phyloP scores from a whole-genome alignment of 192 early-diverging fungal species.

The Linnemannia exigua region DNA sequence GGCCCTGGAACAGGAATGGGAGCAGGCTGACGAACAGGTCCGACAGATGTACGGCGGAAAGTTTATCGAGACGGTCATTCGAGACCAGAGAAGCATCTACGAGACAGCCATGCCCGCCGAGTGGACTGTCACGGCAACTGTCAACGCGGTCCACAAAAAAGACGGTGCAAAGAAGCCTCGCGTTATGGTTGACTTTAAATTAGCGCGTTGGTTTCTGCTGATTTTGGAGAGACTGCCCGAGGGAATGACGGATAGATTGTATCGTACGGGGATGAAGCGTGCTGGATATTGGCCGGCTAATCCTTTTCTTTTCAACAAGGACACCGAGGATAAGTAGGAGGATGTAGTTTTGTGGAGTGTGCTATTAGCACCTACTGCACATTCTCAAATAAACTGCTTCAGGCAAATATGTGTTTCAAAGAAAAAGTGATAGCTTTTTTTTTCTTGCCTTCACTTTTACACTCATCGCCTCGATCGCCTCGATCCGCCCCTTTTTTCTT shows the following conservation, averaged over 20 bases:
- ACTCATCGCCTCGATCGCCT: too few relatives aligned
- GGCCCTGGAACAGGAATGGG: conserved; percentile 26
- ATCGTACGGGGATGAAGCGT: conserved; percentile 29
- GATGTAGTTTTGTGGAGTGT: too few relatives aligned
- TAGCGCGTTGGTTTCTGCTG: conserved; percentile 25
- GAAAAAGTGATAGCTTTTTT: too few relatives aligned
- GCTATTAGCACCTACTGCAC: too few relatives aligned
- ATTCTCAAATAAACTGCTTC: too few relatives aligned
- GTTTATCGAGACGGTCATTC: conserved; percentile 14
- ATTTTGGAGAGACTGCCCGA: conserved; percentile 30
- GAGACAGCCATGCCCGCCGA: conserved; percentile 42
- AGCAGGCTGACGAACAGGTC: neutral
- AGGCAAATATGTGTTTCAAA: too few relatives aligned
- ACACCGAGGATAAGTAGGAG: too few relatives aligned
- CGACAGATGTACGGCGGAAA: conserved; percentile 41
- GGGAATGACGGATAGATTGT: conserved; percentile 35
- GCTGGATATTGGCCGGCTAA: conserved; percentile 42
- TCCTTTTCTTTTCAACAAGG: conserved; percentile 45
- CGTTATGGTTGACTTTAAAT: conserved; percentile 39
- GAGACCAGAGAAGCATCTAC: conserved; percentile 13
- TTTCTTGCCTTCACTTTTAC: too few relatives aligned
- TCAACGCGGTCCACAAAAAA: conserved; percentile 41
- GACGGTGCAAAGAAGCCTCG: conserved; percentile 26
- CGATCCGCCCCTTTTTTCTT: too few relatives aligned
- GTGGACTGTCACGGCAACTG: conserved; percentile 41